Percentiles rank a stretch among this genome's conserved stretches.
These are phyloP conservation scores for Hevea brasiliensis DNA, from an alignment of 345 rosid genomes.

Conservation along the genomic window DNA sequence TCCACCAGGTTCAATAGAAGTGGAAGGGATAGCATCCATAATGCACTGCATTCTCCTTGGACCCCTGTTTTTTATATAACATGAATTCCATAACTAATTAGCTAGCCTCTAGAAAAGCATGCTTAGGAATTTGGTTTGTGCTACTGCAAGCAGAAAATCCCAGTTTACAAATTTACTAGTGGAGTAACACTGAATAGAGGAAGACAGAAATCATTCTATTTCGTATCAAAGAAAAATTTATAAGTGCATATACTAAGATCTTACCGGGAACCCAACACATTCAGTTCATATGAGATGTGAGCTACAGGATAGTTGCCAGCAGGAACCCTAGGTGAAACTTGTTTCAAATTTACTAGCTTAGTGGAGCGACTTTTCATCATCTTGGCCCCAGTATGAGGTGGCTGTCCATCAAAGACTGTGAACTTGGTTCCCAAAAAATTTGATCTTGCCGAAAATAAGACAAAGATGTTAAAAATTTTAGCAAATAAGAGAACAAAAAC, in stretches of 20 bases:
- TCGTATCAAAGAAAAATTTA: background rate
- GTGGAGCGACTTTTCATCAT: conserved; percentile 33
- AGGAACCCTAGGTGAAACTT: conserved; percentile 35
- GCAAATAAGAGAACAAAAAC: background rate
- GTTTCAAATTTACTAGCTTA: conserved; percentile 35
- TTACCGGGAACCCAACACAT: conserved; percentile 38
- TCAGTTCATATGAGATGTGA: conserved; percentile 34
- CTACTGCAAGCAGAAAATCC: background rate
- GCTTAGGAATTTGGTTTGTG: background rate
- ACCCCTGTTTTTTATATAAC: conserved; percentile 22
- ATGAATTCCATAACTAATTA: conserved; percentile 1
- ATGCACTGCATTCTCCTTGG: conserved; percentile 39
- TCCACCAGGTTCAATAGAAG: conserved; percentile 33
- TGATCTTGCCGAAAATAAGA: conserved; percentile 22
- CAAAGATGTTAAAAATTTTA: background rate
- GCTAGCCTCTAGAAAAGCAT: background rate
- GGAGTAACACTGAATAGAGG: too few relatives aligned
- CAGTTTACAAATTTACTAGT: background rate
- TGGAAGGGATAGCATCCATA: conserved; percentile 36
- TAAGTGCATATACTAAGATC: background rate
- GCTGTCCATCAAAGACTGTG: conserved; percentile 34
- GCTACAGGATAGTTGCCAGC: conserved; percentile 35
- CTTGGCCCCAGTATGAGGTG: conserved; percentile 38
- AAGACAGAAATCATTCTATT: background rate
- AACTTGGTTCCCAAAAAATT: conserved; percentile 39